Percentiles rank a stretch among this genome's conserved stretches.
phyloP scores from a whole-genome alignment of 2,329 filamentous ascomycete genomes.

The Cercospora brassicicola region DNA sequence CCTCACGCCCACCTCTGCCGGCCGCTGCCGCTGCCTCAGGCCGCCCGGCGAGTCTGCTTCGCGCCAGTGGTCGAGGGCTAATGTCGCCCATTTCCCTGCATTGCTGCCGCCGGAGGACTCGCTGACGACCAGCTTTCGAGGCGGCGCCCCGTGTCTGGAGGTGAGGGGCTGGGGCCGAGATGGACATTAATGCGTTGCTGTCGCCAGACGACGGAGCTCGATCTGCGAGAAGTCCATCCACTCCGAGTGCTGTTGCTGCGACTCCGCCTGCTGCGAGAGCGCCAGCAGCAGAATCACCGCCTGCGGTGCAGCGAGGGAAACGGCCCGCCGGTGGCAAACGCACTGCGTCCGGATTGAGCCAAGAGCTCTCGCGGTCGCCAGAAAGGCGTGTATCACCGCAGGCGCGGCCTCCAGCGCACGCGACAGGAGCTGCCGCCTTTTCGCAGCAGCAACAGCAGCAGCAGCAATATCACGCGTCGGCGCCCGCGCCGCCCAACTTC shows the following conservation, averaged over 20 bases:
- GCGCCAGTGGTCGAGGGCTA: constrained; percentile 5
- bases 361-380: constrained; percentile 40
- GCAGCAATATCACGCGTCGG: constrained; percentile 16
- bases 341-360: constrained; percentile 47
- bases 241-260: neutral
- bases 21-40: constrained; percentile 1
- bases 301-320: constrained; percentile 16
- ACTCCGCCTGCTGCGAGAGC: constrained; percentile 20
- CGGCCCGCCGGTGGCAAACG: constrained; percentile 33
- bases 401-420: neutral
- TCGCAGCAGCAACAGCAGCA: constrained; percentile 13
- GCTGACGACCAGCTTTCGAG: constrained; percentile 12
- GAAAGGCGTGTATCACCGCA: constrained; percentile 35
- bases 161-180: constrained; percentile 26
- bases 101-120: constrained; percentile 12
- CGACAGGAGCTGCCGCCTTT: constrained; percentile 15
- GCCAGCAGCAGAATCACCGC: constrained; percentile 38
- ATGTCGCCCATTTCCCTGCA: constrained; percentile 24
- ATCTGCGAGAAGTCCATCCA: neutral
- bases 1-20: neutral
- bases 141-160: constrained; percentile 1
- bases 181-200: constrained; percentile 54
- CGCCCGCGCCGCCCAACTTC: constrained; percentile 25
- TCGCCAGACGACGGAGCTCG: constrained; percentile 49
- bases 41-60: neutral